Conservation (phyloP, 1,139 yeast genomes). For the Yamadazyma mexicana region DNA sequence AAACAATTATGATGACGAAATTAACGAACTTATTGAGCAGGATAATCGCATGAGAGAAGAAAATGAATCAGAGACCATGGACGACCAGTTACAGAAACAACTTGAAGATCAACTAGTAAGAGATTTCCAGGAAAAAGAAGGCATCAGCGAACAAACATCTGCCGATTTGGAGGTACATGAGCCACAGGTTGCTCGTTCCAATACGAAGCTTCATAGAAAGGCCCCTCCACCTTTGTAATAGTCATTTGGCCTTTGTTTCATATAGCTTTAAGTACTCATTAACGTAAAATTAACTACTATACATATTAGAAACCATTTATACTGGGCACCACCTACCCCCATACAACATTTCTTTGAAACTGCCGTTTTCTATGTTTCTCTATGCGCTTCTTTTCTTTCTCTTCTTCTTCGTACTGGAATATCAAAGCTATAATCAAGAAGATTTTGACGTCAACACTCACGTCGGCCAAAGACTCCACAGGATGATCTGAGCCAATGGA, state of each 20-base stretch:
- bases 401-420: background rate
- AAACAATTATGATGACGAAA: conserved; percentile 3
- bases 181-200: background rate
- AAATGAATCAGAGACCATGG: background rate
- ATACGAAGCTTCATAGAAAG: conserved; percentile 15
- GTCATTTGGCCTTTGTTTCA: background rate
- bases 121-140: background rate
- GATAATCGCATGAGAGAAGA: conserved; percentile 3
- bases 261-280: no score
- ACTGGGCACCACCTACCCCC: no score
- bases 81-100: background rate
- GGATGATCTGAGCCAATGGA: background rate
- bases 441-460: background rate
- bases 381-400: background rate
- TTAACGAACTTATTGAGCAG: conserved; percentile 9
- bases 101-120: background rate
- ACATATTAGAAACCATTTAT: no score
- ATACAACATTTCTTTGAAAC: no score
- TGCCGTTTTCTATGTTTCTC: no score
- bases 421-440: background rate
- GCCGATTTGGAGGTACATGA: background rate
- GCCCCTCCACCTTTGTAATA: conserved; percentile 16
- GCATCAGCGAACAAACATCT: background rate
- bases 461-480: background rate
- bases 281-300: no score